These are phyloP conservation scores for Picea glauca DNA, from an alignment of 75 land plant species.

Conservation along the genomic window DNA sequence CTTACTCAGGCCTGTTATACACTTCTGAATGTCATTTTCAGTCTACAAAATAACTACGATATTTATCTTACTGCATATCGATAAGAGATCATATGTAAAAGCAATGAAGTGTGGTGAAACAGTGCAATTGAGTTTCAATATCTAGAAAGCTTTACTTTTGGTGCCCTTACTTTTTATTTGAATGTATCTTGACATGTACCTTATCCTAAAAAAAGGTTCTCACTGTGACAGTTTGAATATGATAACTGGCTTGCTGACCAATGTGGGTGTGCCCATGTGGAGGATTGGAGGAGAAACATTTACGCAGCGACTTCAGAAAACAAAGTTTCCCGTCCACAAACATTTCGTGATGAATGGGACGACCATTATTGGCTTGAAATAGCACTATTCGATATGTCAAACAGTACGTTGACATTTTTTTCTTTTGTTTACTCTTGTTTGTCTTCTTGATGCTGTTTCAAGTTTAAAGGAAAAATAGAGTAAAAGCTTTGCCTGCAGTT, in stretches of 20 bases:
- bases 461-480: too few relatives aligned
- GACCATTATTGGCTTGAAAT: constrained; percentile 47
- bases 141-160: too few relatives aligned
- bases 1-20: too few relatives aligned
- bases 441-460: too few relatives aligned
- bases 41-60: too few relatives aligned
- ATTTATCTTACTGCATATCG: too few relatives aligned
- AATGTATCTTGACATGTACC: neutral
- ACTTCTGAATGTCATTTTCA: too few relatives aligned
- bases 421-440: too few relatives aligned
- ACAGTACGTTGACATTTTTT: neutral
- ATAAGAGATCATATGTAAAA: too few relatives aligned
- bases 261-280: constrained; percentile 43
- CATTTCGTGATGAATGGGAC: constrained; percentile 79
- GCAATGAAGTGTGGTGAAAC: too few relatives aligned
- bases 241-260: constrained; percentile 68
- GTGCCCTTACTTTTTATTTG: neutral
- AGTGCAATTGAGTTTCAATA: too few relatives aligned
- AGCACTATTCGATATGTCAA: constrained; percentile 24
- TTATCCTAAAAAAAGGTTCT: neutral
- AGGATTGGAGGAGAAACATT: constrained; percentile 69
- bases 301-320: constrained; percentile 18
- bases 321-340: constrained; percentile 32
- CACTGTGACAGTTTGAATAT: constrained; percentile 60
- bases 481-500: too few relatives aligned